Evolutionary conservation across 2,329 filamentous ascomycete species (phyloP), one percentile per base, ranked within the genome.

Genomic region (Blumeriella jaapii): DNA sequence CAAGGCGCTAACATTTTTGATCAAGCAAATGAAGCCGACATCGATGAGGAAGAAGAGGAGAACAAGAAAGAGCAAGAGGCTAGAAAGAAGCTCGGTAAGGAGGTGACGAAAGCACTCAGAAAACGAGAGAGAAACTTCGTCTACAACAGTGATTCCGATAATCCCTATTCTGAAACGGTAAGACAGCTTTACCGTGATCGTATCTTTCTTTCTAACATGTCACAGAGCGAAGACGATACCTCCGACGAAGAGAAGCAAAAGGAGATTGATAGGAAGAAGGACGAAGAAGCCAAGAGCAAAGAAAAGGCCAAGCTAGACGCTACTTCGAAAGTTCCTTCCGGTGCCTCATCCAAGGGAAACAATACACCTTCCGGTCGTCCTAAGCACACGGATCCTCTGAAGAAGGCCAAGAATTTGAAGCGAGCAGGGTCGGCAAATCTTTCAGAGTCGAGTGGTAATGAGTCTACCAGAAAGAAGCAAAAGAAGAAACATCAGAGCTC

Each of bases 391-490:
- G 67, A 74, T 48, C 51, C 65, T 11, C 49, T 64, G 35, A 71
- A 70, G 51, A 69, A 68, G 44, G 53, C 55, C 3, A 53, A 70
- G 19, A 58, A 59, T 19, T 70, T 89, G 34, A 95, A 95, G 62
- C 78, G 89, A 18, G 71, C 83, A 19, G 85, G 86, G 12, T 94
- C 86, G 11, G 85, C 87, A 3, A 81, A 87, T 45, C 68, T 82
- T 19, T 95, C 55, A 0, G 89, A 96, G 55, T 85, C 85, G 7
- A 93, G 85, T 55, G 89, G 85, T 34, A 93, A 87, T 49, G 89
- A 96, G 56, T 89, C 83, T 1, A 74, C 78, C 15, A 79, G 81
- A 46, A 86, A 91, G 61, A 84, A 83, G 63, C 73, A 71, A 55
- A 74, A 81, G 54, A 82, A 79, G 62, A 81, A 80, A 55, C 69